Conservation (phyloP, 73 alveolate species). For the Tetrahymena elliotti region DNA sequence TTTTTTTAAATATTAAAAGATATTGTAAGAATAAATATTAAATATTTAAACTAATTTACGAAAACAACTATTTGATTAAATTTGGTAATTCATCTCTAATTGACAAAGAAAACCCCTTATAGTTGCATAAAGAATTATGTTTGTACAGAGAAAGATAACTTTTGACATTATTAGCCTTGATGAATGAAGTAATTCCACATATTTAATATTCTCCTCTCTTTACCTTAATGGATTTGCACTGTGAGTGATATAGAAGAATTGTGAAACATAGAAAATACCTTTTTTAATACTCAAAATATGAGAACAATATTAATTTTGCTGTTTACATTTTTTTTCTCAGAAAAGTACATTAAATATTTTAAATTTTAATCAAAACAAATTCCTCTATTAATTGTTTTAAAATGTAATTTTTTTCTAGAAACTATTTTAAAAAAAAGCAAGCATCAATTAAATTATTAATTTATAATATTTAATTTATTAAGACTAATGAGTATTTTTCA, state of each 20-base stretch:
- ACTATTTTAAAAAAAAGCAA: too few relatives aligned
- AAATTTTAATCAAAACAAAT: too few relatives aligned
- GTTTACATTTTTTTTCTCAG: too few relatives aligned
- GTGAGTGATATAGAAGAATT: not conserved
- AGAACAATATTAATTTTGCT: too few relatives aligned
- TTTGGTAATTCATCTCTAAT: not conserved
- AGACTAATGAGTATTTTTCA: too few relatives aligned
- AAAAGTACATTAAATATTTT: too few relatives aligned
- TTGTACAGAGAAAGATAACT: not conserved
- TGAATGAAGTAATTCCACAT: not conserved
- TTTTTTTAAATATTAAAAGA: not conserved
- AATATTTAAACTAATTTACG: not conserved
- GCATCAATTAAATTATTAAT: too few relatives aligned
- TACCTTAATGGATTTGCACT: not conserved
- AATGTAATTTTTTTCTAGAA: too few relatives aligned
- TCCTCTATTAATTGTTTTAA: too few relatives aligned
- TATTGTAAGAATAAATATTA: not conserved
- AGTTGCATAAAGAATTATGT: not conserved
- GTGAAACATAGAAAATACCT: too few relatives aligned
- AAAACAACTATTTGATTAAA: not conserved
- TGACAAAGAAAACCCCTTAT: not conserved
- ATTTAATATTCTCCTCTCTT: not conserved
- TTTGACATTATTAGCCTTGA: not conserved
- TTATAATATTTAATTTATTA: too few relatives aligned
- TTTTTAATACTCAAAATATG: too few relatives aligned